These are phyloP conservation scores for Ophiorrhiza pumila DNA, from an alignment of 257 asterid species.

Conservation along the genomic window DNA sequence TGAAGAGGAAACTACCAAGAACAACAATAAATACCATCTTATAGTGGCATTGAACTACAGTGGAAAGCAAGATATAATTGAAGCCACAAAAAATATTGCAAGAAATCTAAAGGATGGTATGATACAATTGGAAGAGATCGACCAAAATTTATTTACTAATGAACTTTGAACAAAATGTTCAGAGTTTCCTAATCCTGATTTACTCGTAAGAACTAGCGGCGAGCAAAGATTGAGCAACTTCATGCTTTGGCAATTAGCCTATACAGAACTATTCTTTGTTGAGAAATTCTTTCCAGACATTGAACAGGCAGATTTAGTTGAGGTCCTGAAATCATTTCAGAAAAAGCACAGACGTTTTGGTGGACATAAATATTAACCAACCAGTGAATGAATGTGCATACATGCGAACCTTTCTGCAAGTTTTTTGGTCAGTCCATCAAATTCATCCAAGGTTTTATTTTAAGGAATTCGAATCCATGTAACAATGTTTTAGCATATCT, in stretches of 20 bases:
- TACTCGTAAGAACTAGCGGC: conserved; percentile 10
- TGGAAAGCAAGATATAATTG: conserved; percentile 9
- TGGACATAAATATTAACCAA: not conserved
- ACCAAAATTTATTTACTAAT: not conserved
- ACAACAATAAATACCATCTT: conserved; percentile 11
- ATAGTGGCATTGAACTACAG: conserved; percentile 5
- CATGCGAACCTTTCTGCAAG: too few relatives aligned
- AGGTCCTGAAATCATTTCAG: conserved; percentile 25
- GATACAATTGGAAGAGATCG: not conserved
- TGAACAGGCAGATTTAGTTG: conserved; percentile 17
- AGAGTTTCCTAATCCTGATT: conserved; percentile 11
- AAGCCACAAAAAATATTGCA: conserved; percentile 6
- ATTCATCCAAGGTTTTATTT: too few relatives aligned
- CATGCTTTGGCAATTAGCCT: conserved; percentile 22
- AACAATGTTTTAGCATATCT: too few relatives aligned
- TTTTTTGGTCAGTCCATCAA: too few relatives aligned
- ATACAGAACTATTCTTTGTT: conserved; percentile 8
- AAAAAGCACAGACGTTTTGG: conserved; percentile 20
- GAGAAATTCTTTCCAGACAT: conserved; percentile 4
- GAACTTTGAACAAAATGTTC: not conserved
- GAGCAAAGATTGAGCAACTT: conserved; percentile 14
- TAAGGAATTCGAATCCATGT: too few relatives aligned
- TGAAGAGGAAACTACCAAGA: not conserved
- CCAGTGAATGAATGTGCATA: too few relatives aligned
- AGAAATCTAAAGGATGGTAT: conserved; percentile 11